These are phyloP conservation scores for Pistacia vera DNA, from an alignment of 345 rosid species.

Conservation along the genomic window DNA sequence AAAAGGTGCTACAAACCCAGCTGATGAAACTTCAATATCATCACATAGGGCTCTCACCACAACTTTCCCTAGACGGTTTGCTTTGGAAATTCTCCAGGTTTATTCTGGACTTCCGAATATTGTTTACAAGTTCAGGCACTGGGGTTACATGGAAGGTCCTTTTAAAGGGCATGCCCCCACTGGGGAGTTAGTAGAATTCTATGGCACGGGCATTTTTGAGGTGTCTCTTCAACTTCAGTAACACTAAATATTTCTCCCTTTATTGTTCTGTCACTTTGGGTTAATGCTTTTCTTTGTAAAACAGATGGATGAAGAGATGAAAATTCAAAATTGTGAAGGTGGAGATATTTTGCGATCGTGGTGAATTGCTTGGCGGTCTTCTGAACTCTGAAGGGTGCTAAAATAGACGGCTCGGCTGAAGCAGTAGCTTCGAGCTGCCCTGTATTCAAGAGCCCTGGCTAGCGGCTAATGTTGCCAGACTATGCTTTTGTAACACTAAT, in stretches of 20 bases:
- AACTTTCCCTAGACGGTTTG: constrained; percentile 60
- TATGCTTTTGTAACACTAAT: no score
- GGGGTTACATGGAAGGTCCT: constrained; percentile 75
- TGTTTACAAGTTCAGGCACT: constrained; percentile 68
- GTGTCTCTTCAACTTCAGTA: not conserved
- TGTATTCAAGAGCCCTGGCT: constrained; percentile 21
- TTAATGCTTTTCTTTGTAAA: not conserved
- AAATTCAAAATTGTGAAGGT: constrained; percentile 33
- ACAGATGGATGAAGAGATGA: constrained; percentile 52
- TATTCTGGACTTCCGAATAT: constrained; percentile 57
- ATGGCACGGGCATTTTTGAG: constrained; percentile 37
- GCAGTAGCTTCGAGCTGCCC: constrained; percentile 45
- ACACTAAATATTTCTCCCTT: not conserved
- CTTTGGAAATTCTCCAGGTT: constrained; percentile 56
- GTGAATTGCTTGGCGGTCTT: constrained; percentile 59
- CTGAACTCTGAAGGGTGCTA: constrained; percentile 30
- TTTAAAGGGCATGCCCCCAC: constrained; percentile 62
- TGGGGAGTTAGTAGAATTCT: constrained; percentile 44
- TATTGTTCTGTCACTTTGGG: no score
- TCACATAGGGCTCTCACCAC: constrained; percentile 44
- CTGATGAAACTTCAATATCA: constrained; percentile 32
- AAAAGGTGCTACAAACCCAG: constrained; percentile 36
- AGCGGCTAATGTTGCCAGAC: no score
- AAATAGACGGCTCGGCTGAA: constrained; percentile 8
- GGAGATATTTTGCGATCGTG: constrained; percentile 52